Base-by-base conservation (phyloP, 441 rosid species). In the Kokia cookei region DNA sequence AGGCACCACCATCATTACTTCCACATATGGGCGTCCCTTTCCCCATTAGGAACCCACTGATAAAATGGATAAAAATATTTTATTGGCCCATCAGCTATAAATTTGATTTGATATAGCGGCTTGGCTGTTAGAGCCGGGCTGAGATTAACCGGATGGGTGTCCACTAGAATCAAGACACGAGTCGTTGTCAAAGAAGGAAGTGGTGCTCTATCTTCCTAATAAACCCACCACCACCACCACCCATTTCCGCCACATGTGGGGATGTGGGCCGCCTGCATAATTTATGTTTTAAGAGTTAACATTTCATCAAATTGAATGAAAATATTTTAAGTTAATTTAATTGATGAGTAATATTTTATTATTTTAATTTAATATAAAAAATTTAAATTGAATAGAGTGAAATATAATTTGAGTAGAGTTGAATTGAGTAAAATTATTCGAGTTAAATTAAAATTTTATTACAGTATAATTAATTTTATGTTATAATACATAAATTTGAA, bases 221-320 rank as follows among this genome's bases (percentile, higher is more conserved):
- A 45, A 71, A 53, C 51, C 40, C 54, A 72, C 65, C 51, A 47
- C 51, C 51, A 47, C 51, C 51, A 32, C 35, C 35, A 47, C n/a
- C 51, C n/a, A 47, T 14, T 55, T 48, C 42, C n/a, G n/a, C 57
- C 45, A 67, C 77, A 75, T 43, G 77, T 68, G 67, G 79, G 51
- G 37, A 4, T 1, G 6, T 0, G 6, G 6, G 37, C 71, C 84
- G 73, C 75, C 65, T 72, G 69, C 61, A 48, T 27, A 55, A 6
- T 5, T 0, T 32, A 1, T 32, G 5, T 32, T 32, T 32, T 32
- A 32, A 32, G 0, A 1, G 6, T 32, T 4, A 32, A 1, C 5
- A 1, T 32, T 32, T 0, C 0, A 32, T 32, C 1, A 1, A 32
- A 29, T 29, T 1, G 5, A 29, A 1, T 29, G 1, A 29, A 29